Percentiles rank a stretch among this genome's conserved stretches.
These are phyloP conservation scores for Calonectria pseudoturangicola DNA, from an alignment of 2,329 filamentous ascomycete species.

Conservation along the genomic window DNA sequence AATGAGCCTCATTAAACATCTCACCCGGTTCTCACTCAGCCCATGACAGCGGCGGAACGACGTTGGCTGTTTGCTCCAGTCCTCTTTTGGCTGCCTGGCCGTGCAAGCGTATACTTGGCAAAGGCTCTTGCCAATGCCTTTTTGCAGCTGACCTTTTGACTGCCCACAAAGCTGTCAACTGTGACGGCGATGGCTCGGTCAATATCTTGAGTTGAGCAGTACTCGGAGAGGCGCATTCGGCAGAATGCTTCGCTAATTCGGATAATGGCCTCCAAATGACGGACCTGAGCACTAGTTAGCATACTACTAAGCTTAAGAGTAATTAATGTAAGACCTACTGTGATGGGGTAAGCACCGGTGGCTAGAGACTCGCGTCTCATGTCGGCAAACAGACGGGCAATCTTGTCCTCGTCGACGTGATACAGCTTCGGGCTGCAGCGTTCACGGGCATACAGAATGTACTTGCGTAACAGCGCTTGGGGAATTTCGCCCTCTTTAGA, in stretches of 20 bases:
- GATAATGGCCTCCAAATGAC: slow-evolving; percentile 98
- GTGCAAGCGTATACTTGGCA: slow-evolving; percentile 88
- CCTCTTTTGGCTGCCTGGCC: slow-evolving; percentile 64
- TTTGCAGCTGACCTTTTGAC: slow-evolving; percentile 98
- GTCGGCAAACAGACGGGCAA: slow-evolving; percentile 94
- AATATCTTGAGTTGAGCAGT: slow-evolving; percentile 92
- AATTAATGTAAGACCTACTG: slow-evolving; percentile 77
- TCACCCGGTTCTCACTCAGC: slow-evolving; percentile 40
- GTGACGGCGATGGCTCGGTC: slow-evolving; percentile 98
- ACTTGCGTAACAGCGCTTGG: slow-evolving; percentile 94
- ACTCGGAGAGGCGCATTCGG: slow-evolving; percentile 98
- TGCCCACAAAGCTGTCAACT: slow-evolving; percentile 95
- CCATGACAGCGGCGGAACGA: slow-evolving; percentile 56
- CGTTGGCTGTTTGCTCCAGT: slow-evolving; percentile 51
- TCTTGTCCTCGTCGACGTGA: slow-evolving; percentile 98
- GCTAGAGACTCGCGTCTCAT: slow-evolving; percentile 95
- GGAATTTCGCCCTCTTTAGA: slow-evolving; percentile 82
- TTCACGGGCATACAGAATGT: slow-evolving; percentile 95
- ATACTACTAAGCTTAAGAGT: slow-evolving; percentile 2
- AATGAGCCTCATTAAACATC: slow-evolving; percentile 2
- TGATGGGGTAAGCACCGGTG: slow-evolving; percentile 98
- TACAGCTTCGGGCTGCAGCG: slow-evolving; percentile 94
- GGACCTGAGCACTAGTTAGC: slow-evolving; percentile 77
- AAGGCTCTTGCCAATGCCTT: slow-evolving; percentile 95
- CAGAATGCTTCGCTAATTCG: slow-evolving; percentile 95